These are phyloP conservation scores for Aspergillus luchuensis DNA, from an alignment of 2,329 filamentous ascomycete genomes.

Conservation along the genomic window DNA sequence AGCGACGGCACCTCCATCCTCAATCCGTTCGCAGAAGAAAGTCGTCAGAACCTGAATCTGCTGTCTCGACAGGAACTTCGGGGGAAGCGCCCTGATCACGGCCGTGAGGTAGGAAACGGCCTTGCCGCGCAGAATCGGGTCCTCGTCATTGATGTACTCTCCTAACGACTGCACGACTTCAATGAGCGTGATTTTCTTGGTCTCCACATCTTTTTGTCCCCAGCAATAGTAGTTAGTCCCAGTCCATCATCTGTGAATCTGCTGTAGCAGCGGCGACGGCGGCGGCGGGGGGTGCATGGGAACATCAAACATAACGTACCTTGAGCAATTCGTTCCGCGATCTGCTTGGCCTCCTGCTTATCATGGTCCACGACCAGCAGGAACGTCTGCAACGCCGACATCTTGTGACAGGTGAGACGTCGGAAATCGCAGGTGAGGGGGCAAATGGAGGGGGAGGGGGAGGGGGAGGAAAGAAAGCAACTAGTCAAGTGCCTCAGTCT, in stretches of 20 bases:
- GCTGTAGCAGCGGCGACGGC: not conserved
- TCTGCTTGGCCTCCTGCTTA: constrained; percentile 48
- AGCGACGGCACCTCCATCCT: constrained; percentile 62
- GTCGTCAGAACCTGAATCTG: constrained; percentile 64
- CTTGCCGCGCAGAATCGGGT: constrained; percentile 61
- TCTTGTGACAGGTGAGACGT: constrained; percentile 29
- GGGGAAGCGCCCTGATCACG: constrained; percentile 52
- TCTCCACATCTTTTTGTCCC: constrained; percentile 55
- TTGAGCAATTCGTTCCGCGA: constrained; percentile 48
- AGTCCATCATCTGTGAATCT: constrained; percentile 2
- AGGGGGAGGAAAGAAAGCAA: too few species aligned
- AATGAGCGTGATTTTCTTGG: constrained; percentile 62
- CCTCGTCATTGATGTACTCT: constrained; percentile 69
- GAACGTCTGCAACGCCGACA: constrained; percentile 53
- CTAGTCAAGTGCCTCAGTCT: constrained; percentile 11
- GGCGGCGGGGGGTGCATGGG: constrained; percentile 4
- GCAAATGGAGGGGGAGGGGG: not conserved
- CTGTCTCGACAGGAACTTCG: constrained; percentile 60
- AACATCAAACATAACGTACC: constrained; percentile 32
- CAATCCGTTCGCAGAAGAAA: constrained; percentile 66
- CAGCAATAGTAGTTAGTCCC: constrained; percentile 18
- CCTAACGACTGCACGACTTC: constrained; percentile 65
- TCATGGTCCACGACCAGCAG: constrained; percentile 51
- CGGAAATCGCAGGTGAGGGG: not conserved
- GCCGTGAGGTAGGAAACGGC: constrained; percentile 51